These are phyloP conservation scores for Xerocomellus chrysenteron DNA, from an alignment of 768 basidiomycete genomes.

Conservation along the genomic window DNA sequence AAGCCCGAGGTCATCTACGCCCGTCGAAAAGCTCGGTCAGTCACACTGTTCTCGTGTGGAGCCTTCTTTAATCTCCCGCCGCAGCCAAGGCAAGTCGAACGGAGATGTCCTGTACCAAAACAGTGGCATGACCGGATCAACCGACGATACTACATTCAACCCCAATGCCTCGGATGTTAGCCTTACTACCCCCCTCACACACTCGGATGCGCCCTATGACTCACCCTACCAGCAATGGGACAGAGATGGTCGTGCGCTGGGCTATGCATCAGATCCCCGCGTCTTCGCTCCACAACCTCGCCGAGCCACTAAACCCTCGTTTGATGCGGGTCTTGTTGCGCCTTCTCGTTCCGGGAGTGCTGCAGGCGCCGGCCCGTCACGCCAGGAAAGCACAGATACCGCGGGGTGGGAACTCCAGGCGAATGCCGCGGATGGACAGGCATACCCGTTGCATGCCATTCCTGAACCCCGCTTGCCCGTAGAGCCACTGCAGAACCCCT, in stretches of 20 bases:
- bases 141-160: conserved; percentile 36
- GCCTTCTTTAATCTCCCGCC: conserved; percentile 3
- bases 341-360: conserved; percentile 15
- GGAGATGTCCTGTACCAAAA: conserved; percentile 35
- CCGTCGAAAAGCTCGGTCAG: conserved; percentile 67
- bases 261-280: conserved; percentile 44
- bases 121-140: conserved; percentile 28
- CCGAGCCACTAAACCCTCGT: conserved; percentile 12
- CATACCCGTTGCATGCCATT: conserved; percentile 24
- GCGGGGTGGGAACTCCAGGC: conserved; percentile 32
- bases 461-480: conserved; percentile 6
- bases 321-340: conserved; percentile 13
- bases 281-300: conserved; percentile 55
- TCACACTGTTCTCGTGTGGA: not conserved
- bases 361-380: conserved; percentile 6
- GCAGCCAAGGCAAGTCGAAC: conserved; percentile 54
- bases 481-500: conserved; percentile 25
- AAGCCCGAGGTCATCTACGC: conserved; percentile 69
- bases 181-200: conserved; percentile 29
- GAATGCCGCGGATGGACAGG: conserved; percentile 25
- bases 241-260: conserved; percentile 46
- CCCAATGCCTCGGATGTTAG: conserved; percentile 42
- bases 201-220: conserved; percentile 34
- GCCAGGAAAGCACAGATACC: conserved; percentile 32
- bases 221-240: conserved; percentile 51